These are phyloP conservation scores for Jaenimonas drosophilae DNA, from an alignment of 208 protist genomes.

Conservation along the genomic window DNA sequence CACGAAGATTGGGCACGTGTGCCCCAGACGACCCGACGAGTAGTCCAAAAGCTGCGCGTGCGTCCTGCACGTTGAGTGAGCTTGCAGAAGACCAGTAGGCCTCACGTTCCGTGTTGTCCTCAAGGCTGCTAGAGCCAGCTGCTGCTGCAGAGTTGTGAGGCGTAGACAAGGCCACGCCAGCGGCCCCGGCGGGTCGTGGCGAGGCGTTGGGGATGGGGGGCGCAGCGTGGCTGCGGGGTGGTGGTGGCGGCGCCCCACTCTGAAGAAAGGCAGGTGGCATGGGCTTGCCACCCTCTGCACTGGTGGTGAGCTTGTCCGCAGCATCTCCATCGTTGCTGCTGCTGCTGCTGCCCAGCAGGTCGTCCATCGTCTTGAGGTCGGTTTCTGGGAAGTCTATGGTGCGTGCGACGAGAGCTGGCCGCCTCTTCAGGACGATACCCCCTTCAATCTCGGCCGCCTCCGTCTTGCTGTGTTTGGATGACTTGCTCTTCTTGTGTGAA, in stretches of 20 bases:
- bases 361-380: conserved; percentile 22
- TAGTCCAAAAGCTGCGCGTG: conserved; percentile 23
- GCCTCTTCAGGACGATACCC: no score
- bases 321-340: conserved; percentile 3
- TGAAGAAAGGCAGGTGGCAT: no score
- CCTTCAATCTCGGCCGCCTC: neutral
- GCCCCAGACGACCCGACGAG: conserved; percentile 22
- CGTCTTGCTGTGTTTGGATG: neutral
- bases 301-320: conserved; percentile 3
- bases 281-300: neutral
- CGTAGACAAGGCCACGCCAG: no score
- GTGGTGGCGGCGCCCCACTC: no score
- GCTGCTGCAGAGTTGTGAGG: neutral
- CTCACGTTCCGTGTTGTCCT: no score
- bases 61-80: conserved; percentile 15
- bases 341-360: conserved; percentile 26
- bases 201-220: no score
- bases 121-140: conserved; percentile 4
- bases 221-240: no score
- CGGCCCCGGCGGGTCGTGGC: no score
- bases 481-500: conserved; percentile 4
- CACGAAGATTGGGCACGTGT: conserved; percentile 7
- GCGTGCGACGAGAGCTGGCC: no score
- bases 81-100: no score
- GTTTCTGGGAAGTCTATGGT: no score